Evolutionary conservation across 169 alveolate species (phyloP).

Genomic region (Cryptosporidium ubiquitum): DNA sequence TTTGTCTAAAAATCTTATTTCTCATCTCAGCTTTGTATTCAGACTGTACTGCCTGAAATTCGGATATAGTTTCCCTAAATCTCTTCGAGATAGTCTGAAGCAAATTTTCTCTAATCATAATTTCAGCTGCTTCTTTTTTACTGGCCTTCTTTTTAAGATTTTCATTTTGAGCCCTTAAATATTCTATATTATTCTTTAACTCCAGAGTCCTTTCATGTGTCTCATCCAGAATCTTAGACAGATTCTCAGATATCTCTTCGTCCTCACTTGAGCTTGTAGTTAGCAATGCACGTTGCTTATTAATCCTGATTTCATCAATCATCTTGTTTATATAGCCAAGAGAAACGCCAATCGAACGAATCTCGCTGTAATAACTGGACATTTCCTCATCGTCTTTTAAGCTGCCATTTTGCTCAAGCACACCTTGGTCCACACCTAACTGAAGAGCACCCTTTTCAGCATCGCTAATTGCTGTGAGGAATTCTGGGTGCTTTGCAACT

Average conservation of each 20-base stretch:
- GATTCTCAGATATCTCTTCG: slow-evolving; percentile 44
- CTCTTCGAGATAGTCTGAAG: slow-evolving; percentile 75
- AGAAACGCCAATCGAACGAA: slow-evolving; percentile 63
- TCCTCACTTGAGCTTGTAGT: slow-evolving; percentile 60
- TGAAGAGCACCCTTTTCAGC: slow-evolving; percentile 21
- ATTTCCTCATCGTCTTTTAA: slow-evolving; percentile 23
- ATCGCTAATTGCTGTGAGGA: background rate
- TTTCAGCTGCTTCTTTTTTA: slow-evolving; percentile 55
- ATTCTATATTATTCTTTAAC: slow-evolving; percentile 72
- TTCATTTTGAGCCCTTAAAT: slow-evolving; percentile 58
- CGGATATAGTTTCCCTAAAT: slow-evolving; percentile 74
- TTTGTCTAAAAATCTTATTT: slow-evolving; percentile 75
- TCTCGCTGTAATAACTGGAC: slow-evolving; percentile 60
- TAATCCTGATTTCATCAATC: slow-evolving; percentile 46
- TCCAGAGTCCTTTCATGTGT: slow-evolving; percentile 50
- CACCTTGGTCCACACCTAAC: background rate
- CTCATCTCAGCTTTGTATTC: slow-evolving; percentile 58
- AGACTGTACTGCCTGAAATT: slow-evolving; percentile 74
- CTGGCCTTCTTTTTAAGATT: slow-evolving; percentile 34
- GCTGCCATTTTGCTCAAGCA: background rate
- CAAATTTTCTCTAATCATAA: slow-evolving; percentile 75
- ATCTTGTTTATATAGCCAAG: slow-evolving; percentile 39
- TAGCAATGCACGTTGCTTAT: slow-evolving; percentile 59
- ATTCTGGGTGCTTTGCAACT: slow-evolving; percentile 35
- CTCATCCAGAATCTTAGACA: slow-evolving; percentile 73